phyloP scores from a whole-genome alignment of 163 green algal species.

The Scenedesmus sp. region DNA sequence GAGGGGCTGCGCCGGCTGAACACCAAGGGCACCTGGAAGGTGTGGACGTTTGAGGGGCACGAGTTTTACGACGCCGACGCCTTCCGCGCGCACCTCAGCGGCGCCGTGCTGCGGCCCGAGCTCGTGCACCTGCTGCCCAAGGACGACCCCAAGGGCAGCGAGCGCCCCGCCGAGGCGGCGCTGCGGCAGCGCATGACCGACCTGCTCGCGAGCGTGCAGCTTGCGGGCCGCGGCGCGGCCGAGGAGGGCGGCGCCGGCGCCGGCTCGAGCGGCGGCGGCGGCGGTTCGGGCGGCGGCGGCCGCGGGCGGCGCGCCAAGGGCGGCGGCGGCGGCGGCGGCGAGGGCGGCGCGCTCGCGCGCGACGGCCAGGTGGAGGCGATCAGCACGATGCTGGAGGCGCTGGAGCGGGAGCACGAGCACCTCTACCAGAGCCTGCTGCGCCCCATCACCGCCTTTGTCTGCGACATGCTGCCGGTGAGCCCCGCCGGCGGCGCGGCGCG shows the following conservation, averaged over 20 bases:
- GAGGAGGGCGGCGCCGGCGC: constrained; percentile 45
- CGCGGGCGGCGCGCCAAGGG: neutral
- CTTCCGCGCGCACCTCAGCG: constrained; percentile 69
- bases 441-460: constrained; percentile 77
- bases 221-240: constrained; percentile 38
- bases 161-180: constrained; percentile 80
- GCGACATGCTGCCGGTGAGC: constrained; percentile 69
- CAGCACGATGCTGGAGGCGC: constrained; percentile 72
- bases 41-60: constrained; percentile 53
- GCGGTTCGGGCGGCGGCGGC: neutral
- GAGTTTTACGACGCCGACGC: constrained; percentile 67
- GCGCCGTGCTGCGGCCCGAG: constrained; percentile 68
- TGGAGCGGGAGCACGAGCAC: constrained; percentile 77
- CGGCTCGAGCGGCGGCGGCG: constrained; percentile 15
- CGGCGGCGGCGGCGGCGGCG: neutral
- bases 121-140: constrained; percentile 73
- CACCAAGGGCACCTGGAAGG: constrained; percentile 58
- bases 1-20: constrained; percentile 63
- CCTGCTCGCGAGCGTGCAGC: constrained; percentile 67
- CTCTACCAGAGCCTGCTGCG: constrained; percentile 64
- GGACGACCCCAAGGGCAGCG: constrained; percentile 69
- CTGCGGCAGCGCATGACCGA: constrained; percentile 80
- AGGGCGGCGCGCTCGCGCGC: constrained; percentile 33
- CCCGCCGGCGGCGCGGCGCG: neutral
- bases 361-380: constrained; percentile 83